Evolutionary conservation across 495 filamentous ascomycete species (phyloP), one percentile per base, ranked within the genome.

Genomic region (Apiosordaria backusii): DNA sequence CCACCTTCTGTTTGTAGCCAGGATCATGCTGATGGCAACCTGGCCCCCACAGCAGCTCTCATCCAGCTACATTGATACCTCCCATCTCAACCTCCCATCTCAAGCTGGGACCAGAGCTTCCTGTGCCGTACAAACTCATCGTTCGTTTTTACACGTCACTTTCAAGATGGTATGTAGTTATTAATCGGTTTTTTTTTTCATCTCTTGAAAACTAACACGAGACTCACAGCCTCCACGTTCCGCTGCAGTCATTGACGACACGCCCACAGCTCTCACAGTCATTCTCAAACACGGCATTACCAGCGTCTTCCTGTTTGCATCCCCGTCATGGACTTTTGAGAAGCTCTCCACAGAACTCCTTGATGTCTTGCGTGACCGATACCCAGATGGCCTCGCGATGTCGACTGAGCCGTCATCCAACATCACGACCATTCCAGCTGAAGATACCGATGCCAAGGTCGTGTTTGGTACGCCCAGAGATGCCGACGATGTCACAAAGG

Each of bases 221-320:
- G 18, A 18, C 13, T 60, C 21, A 26, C 57, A 57, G 57, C 65
- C 71, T 21, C 59, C 67, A 45, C 64, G 52, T 50, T 50, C 21
- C 29, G 35, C 35, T 13, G 22, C 5, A 53, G 54, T 63, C 61
- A 60, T 67, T 65, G 69, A 80, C 66, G 73, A 79, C 61, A 67
- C 75, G 19, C 29, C 59, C 15, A 61, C 59, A 19, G 80, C 85
- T 27, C 80, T 86, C 77, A 92, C 90, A 13, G 75, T 97, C 50
- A 85, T 89, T 25, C 86, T 96, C 76, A 97, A 96, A 71, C 82
- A 90, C 77, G 87, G 90, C 76, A 89, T 86, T 65, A 88, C 87
- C 64, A 96, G 91, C 25, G 80, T 96, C 70, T 83, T 93, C 70
- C 81, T 97, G 27, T 86, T 91, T 68, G 82, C 88, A 27, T 82